Conservation (phyloP, 2,329 filamentous ascomycete genomes). For the Stagonosporopsis chrysanthemi region DNA sequence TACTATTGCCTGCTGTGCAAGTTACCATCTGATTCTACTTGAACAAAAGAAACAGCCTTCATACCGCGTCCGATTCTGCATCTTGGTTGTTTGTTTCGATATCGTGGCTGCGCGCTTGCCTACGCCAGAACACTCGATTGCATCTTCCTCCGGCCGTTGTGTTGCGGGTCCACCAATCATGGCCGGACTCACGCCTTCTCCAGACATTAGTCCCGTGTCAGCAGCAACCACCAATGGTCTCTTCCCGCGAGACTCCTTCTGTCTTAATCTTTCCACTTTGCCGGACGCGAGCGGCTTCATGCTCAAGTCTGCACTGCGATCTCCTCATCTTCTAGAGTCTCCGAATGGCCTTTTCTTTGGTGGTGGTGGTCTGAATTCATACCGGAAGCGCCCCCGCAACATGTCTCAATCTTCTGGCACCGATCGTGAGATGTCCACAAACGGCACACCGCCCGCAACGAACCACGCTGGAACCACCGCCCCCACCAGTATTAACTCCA, state of each 20-base stretch:
- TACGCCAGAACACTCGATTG: conserved; percentile 39
- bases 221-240: conserved; percentile 51
- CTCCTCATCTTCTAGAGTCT: conserved; percentile 50
- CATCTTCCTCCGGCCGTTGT: conserved; percentile 38
- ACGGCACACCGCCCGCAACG: conserved; percentile 37
- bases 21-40: neutral
- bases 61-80: conserved; percentile 15
- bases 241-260: conserved; percentile 50
- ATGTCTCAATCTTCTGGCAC: conserved; percentile 54
- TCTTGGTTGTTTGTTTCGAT: conserved; percentile 20
- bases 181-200: conserved; percentile 50
- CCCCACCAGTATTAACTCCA: conserved; percentile 41
- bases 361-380: conserved; percentile 37
- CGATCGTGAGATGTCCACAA: conserved; percentile 49
- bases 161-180: conserved; percentile 49
- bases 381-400: conserved; percentile 51
- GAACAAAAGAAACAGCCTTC: conserved; percentile 7
- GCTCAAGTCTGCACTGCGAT: conserved; percentile 49
- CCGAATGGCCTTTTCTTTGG: conserved; percentile 46
- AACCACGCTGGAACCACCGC: conserved; percentile 39
- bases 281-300: conserved; percentile 49
- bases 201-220: conserved; percentile 54
- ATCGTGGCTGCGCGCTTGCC: conserved; percentile 38
- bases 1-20: conserved; percentile 6
- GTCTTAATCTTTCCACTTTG: conserved; percentile 50